phyloP scores from a whole-genome alignment of 495 filamentous ascomycete species.

The Annulohypoxylon stygium region DNA sequence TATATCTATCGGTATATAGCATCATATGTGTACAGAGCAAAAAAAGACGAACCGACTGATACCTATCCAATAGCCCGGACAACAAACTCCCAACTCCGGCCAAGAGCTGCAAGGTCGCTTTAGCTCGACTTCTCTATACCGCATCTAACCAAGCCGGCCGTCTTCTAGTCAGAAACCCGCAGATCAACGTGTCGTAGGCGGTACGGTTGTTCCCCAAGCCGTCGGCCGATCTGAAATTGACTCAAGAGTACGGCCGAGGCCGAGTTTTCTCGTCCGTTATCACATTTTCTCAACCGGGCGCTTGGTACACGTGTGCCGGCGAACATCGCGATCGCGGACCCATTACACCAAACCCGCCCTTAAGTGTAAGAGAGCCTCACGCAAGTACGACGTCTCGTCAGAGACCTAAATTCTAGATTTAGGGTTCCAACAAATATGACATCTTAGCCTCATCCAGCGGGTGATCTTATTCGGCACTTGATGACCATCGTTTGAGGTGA shows the following conservation, averaged over 20 bases:
- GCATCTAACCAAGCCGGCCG: background rate
- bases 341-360: constrained; percentile 1
- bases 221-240: constrained; percentile 12
- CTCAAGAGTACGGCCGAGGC: constrained; percentile 12
- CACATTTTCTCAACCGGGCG: background rate
- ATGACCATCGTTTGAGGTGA: background rate
- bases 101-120: background rate
- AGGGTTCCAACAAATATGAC: background rate
- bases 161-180: background rate
- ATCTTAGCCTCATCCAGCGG: background rate
- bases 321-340: background rate
- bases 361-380: constrained; percentile 6
- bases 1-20: background rate
- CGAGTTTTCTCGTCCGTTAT: background rate
- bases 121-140: background rate
- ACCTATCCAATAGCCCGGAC: background rate
- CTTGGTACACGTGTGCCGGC: constrained; percentile 3
- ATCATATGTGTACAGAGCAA: background rate
- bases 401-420: background rate
- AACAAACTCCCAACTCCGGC: background rate
- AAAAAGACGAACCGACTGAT: background rate
- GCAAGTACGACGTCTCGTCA: background rate
- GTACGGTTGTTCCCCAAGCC: background rate
- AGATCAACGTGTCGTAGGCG: background rate
- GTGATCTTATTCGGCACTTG: background rate